A percentile compares a stretch with the other conserved stretches of the same genome.
Evolutionary conservation across 768 basidiomycete species (phyloP).

Genomic region (Leccinum disarticulatum): DNA sequence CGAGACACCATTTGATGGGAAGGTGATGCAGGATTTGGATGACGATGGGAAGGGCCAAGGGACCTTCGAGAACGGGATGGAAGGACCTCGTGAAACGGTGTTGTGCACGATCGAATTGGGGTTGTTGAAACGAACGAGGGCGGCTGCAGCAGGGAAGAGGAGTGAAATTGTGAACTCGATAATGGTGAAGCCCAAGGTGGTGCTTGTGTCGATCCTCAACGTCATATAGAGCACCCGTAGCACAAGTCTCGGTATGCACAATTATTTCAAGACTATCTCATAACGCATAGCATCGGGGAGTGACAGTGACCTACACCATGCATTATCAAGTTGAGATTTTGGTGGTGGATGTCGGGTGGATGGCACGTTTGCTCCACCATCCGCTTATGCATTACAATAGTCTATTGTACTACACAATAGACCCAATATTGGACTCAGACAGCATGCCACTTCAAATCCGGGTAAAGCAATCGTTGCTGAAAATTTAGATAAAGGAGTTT

Average conservation of each 20-base stretch:
- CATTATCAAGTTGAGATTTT: too few species aligned
- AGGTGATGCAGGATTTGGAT: slow-evolving; percentile 25
- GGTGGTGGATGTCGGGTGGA: too few species aligned
- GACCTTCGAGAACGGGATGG: neutral
- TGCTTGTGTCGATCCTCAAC: slow-evolving; percentile 30
- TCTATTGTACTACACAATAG: too few species aligned
- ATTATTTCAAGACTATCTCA: too few species aligned
- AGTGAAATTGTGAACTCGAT: slow-evolving; percentile 17
- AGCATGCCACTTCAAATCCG: neutral
- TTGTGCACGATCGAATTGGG: slow-evolving; percentile 36
- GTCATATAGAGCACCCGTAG: slow-evolving; percentile 7
- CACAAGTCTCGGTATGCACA: neutral
- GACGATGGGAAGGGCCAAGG: slow-evolving; percentile 13
- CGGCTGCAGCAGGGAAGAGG: slow-evolving; percentile 6
- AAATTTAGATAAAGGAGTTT: neutral
- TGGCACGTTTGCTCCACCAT: too few species aligned
- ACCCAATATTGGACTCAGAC: neutral
- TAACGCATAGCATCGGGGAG: too few species aligned
- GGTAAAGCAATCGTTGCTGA: neutral
- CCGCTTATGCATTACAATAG: too few species aligned
- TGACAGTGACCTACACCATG: too few species aligned
- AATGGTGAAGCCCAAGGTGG: slow-evolving; percentile 36
- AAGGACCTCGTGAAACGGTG: slow-evolving; percentile 11
- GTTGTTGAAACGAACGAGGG: slow-evolving; percentile 22
- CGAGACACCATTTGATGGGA: slow-evolving; percentile 11